A percentile compares a stretch with the other conserved stretches of the same genome.
These are phyloP conservation scores for Rickenella mellea DNA, from an alignment of 768 basidiomycete species.

Conservation along the genomic window DNA sequence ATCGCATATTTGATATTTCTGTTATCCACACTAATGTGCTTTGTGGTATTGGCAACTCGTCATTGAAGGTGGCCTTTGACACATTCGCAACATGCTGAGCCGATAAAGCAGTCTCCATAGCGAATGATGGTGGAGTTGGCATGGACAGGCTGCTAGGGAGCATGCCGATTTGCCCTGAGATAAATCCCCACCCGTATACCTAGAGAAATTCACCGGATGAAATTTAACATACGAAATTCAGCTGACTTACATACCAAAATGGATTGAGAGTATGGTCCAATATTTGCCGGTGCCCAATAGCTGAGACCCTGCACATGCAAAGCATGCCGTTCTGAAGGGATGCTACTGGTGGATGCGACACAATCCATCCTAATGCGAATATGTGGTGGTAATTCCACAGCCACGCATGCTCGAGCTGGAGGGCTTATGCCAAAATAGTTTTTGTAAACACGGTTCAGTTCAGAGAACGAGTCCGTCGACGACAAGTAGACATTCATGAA, in stretches of 20 bases:
- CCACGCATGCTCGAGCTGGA: constrained; percentile 91
- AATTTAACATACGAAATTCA: not conserved
- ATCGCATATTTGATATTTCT: constrained; percentile 9
- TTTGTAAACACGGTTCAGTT: constrained; percentile 70
- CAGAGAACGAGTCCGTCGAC: constrained; percentile 70
- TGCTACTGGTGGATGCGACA: constrained; percentile 47
- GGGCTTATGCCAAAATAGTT: constrained; percentile 85
- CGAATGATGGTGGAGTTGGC: constrained; percentile 47
- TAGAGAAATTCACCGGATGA: constrained; percentile 19
- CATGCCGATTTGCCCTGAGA: constrained; percentile 94
- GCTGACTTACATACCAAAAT: constrained; percentile 53
- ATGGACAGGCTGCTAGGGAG: constrained; percentile 66
- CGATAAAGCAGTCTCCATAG: constrained; percentile 60
- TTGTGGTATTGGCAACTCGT: constrained; percentile 47
- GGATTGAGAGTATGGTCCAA: constrained; percentile 96
- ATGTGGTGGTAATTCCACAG: constrained; percentile 54
- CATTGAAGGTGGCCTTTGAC: constrained; percentile 45
- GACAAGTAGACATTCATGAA: constrained; percentile 80
- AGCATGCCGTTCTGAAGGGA: constrained; percentile 44
- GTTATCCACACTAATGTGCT: constrained; percentile 68
- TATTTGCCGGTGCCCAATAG: constrained; percentile 99
- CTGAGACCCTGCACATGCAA: constrained; percentile 93
- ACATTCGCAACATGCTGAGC: constrained; percentile 77
- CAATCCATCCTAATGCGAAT: constrained; percentile 66
- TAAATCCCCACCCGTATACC: constrained; percentile 69